Evolutionary conservation across 2,329 filamentous ascomycete species (phyloP).

Genomic region (Nigrograna mackinnonii): DNA sequence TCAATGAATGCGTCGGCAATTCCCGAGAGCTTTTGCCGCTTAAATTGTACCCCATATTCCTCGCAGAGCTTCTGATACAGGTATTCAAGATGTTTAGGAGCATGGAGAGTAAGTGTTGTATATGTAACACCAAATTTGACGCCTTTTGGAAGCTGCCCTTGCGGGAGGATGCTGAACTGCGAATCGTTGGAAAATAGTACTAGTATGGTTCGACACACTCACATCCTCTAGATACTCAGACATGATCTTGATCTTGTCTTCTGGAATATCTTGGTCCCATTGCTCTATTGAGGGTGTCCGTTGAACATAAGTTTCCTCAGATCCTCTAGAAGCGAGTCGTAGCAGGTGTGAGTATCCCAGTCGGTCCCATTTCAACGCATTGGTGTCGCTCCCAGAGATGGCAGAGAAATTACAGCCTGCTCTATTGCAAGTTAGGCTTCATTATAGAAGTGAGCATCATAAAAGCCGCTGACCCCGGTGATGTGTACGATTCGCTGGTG

Average conservation of each 20-base stretch:
- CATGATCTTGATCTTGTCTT: constrained; percentile 18
- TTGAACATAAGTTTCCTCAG: neutral
- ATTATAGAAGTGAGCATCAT: too few species aligned
- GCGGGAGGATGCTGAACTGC: constrained; percentile 15
- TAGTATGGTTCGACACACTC: too few species aligned
- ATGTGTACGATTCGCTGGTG: constrained; percentile 20
- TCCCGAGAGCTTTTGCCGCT: neutral
- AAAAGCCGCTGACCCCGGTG: constrained; percentile 20
- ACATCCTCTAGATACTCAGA: constrained; percentile 18
- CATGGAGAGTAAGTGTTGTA: constrained; percentile 16
- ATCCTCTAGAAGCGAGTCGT: constrained; percentile 11
- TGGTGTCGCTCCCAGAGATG: constrained; percentile 18
- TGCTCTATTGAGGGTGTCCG: neutral
- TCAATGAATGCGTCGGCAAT: constrained; percentile 13
- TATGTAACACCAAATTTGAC: constrained; percentile 17
- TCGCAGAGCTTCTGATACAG: neutral
- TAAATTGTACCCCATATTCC: neutral
- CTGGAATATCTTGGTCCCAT: neutral
- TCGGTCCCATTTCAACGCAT: constrained; percentile 20
- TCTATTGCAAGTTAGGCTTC: too few species aligned
- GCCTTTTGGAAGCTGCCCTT: constrained; percentile 13
- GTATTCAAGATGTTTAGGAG: neutral
- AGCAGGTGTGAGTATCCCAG: constrained; percentile 17
- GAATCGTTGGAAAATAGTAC: too few species aligned
- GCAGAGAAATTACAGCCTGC: constrained; percentile 21